Percentiles rank a stretch among this genome's conserved stretches.
Conservation (phyloP, 768 basidiomycete genomes). For the Goffeauzyma gilvescens region DNA sequence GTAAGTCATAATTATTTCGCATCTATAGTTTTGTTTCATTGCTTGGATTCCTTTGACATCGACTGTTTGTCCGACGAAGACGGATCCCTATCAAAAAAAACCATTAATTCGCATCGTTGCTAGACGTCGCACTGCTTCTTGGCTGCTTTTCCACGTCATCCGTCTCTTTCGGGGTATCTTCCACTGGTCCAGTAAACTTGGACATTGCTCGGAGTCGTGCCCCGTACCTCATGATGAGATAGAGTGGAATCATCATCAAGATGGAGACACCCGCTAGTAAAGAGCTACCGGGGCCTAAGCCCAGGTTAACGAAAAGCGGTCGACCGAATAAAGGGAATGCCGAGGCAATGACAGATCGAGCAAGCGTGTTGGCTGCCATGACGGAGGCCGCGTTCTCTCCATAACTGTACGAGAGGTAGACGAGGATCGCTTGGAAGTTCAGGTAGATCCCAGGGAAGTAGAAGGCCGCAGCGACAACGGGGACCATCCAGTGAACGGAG, state of each 20-base stretch:
- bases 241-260: conserved; percentile 8
- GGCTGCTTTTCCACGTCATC: too few relatives aligned
- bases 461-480: conserved; percentile 8
- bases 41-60: too few relatives aligned
- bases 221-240: conserved; percentile 9
- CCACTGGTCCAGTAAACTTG: too few relatives aligned
- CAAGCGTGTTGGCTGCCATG: conserved; percentile 5
- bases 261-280: conserved; percentile 8
- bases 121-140: too few relatives aligned
- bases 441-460: conserved; percentile 9
- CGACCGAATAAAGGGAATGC: conserved; percentile 11
- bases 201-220: conserved; percentile 3
- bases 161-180: too few relatives aligned
- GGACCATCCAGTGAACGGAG: conserved; percentile 13
- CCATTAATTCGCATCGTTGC: too few relatives aligned
- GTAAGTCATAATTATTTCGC: too few relatives aligned
- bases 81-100: too few relatives aligned
- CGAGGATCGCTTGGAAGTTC: conserved; percentile 10
- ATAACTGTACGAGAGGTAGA: conserved; percentile 7
- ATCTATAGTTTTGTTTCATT: too few relatives aligned
- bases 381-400: conserved; percentile 1
- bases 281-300: conserved; percentile 9
- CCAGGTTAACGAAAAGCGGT: conserved; percentile 5
- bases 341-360: conserved; percentile 1
- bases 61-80: too few relatives aligned